Evolutionary conservation across 2,329 filamentous ascomycete genomes (phyloP).

Genomic region (Aspergillus sp.): DNA sequence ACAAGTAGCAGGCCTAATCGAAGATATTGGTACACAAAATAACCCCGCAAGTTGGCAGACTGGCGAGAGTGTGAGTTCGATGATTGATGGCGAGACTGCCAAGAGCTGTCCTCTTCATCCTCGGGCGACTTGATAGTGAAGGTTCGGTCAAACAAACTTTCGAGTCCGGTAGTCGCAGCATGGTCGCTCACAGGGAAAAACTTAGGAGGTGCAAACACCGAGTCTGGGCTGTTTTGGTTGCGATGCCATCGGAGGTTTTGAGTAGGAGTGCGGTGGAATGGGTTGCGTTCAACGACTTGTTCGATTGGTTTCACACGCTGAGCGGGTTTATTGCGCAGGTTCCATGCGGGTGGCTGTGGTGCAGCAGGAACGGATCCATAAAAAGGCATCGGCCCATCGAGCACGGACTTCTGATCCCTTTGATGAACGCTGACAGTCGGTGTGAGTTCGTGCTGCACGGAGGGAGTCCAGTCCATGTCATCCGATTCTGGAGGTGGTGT

Average conservation of each 20-base stretch:
- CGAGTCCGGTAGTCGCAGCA: conserved; percentile 48
- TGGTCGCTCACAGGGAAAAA: conserved; percentile 49
- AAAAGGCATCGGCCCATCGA: conserved; percentile 45
- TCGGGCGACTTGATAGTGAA: conserved; percentile 43
- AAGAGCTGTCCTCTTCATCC: conserved; percentile 26
- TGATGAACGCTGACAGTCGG: conserved; percentile 34
- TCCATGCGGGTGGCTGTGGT: conserved; percentile 44
- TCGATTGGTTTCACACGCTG: conserved; percentile 36
- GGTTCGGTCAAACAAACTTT: conserved; percentile 48
- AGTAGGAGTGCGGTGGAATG: conserved; percentile 38
- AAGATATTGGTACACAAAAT: conserved; percentile 32
- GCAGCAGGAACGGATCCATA: conserved; percentile 46
- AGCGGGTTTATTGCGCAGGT: conserved; percentile 36
- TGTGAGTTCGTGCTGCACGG: conserved; percentile 39
- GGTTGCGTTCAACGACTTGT: conserved; percentile 38
- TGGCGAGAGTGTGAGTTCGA: conserved; percentile 7
- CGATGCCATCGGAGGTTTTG: conserved; percentile 27
- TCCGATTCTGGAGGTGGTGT: conserved; percentile 46
- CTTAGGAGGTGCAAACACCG: conserved; percentile 46
- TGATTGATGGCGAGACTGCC: conserved; percentile 19
- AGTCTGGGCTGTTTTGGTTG: conserved; percentile 23
- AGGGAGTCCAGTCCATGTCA: conserved; percentile 56
- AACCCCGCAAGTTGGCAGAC: conserved; percentile 16
- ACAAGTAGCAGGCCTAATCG: conserved; percentile 32
- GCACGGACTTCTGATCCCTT: conserved; percentile 32